Conservation (phyloP, 768 basidiomycete species). For the Trametes meyenii region DNA sequence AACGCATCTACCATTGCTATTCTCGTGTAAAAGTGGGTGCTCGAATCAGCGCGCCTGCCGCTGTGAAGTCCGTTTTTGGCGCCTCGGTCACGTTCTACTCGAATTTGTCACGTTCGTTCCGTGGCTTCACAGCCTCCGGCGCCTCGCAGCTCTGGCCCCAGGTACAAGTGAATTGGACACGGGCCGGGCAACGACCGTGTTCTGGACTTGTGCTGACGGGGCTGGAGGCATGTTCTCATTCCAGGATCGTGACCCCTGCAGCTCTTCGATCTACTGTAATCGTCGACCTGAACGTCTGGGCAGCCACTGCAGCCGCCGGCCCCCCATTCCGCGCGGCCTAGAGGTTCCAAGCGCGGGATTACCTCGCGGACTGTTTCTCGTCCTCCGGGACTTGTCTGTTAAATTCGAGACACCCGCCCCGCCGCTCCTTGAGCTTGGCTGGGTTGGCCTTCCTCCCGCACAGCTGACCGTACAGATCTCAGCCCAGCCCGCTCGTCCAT, state of each 20-base stretch:
- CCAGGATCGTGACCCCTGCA: too few relatives aligned
- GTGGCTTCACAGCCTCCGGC: conserved; percentile 8
- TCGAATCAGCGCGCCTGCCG: background rate
- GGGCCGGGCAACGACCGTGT: background rate
- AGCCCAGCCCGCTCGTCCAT: background rate
- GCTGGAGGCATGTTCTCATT: too few relatives aligned
- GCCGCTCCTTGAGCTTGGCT: background rate
- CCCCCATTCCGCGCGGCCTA: too few relatives aligned
- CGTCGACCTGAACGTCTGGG: too few relatives aligned
- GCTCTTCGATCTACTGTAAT: too few relatives aligned
- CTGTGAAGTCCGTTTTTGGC: too few relatives aligned
- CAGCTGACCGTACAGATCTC: background rate
- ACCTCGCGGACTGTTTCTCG: conserved; percentile 6
- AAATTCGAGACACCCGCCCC: background rate
- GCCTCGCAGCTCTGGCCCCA: background rate
- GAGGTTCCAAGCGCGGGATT: background rate
- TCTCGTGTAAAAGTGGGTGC: background rate
- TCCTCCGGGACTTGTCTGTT: background rate
- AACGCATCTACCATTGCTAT: background rate
- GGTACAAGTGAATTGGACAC: background rate
- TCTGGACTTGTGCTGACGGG: background rate
- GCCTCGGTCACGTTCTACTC: too few relatives aligned
- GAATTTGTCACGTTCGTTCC: background rate
- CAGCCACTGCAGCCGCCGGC: too few relatives aligned
- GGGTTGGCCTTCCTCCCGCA: background rate